Base-by-base conservation (phyloP, 1,284 basidiomycete genomes). In the Fomes fomentarius region DNA sequence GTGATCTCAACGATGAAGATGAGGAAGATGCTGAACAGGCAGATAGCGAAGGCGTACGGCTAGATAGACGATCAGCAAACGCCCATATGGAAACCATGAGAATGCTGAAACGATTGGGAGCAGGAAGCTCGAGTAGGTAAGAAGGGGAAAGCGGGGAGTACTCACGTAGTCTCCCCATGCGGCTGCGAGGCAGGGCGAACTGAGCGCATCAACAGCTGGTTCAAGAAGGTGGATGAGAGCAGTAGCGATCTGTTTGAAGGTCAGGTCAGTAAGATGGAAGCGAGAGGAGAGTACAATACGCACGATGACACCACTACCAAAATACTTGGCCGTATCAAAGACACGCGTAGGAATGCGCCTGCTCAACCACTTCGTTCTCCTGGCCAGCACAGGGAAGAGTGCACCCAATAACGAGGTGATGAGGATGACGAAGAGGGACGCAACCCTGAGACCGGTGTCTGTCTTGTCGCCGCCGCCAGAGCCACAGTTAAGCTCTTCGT, bases 211-310 rank as follows among this genome's bases (percentile, higher is more conserved):
- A 43, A 91, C 74, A 0, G 85, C 94, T 0, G 94, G 90, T 4
- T 82, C 75, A 8, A 97, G 77, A 0, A 97, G 79, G 70, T 95
- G 93, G 55, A 95, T 94, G 69, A 95, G 94, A 0, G 89, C 89
- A 1, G 96, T 98, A 0, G 94, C 94, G 60, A 98, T 92, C 89
- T 91, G n/a, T n/a, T n/a, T n/a, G n/a, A n/a, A n/a, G n/a, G n/a
- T 59, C 11, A 42, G 19, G 5, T 25, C 1, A 31, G 22, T 10
- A 41, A 11, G 24, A 19, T 24, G 22, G 15, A n/a, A 44, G 19
- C 22, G 31, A 8, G n/a, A 47, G 28, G 35, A 11, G 19, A 69
- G 57, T 66, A 40, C 48, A 47, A 62, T 47, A 76, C 84, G 61
- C 58, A 90, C 89, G 68, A 96, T 95, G 56, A 96, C 91, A 26